Percentiles rank a stretch among this genome's conserved stretches.
Evolutionary conservation across 2,329 filamentous ascomycete species (phyloP).

Genomic region (Clarireedia homoeocarpa): DNA sequence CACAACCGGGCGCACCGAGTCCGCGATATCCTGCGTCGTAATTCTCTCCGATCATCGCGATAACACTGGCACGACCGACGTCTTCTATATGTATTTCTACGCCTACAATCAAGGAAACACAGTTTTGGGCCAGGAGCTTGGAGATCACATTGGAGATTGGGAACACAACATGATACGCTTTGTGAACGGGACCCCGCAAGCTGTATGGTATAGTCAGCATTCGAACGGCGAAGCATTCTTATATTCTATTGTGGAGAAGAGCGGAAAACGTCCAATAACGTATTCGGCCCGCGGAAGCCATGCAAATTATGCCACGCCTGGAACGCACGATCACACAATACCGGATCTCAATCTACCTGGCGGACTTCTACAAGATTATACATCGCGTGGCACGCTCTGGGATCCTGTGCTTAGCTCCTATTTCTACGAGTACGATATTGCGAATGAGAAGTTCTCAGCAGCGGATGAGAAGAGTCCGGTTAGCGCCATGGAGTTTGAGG

Average conservation of each 20-base stretch:
- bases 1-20: conserved; percentile 39
- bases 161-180: conserved; percentile 64
- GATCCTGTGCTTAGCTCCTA: conserved; percentile 50
- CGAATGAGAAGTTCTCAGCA: conserved; percentile 19
- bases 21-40: conserved; percentile 42
- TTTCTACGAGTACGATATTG: conserved; percentile 44
- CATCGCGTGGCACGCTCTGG: conserved; percentile 48
- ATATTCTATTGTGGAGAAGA: conserved; percentile 47
- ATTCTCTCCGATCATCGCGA: conserved; percentile 49
- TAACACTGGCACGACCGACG: conserved; percentile 34
- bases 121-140: conserved; percentile 26
- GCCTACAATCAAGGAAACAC: conserved; percentile 29
- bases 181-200: conserved; percentile 42
- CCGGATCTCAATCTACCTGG: conserved; percentile 49
- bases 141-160: conserved; percentile 55
- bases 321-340: conserved; percentile 55
- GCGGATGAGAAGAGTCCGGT: conserved; percentile 35
- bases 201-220: conserved; percentile 58
- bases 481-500: conserved; percentile 47
- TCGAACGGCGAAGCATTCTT: conserved; percentile 54
- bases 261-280: conserved; percentile 43
- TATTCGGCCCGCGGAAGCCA: conserved; percentile 56
- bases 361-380: conserved; percentile 46
- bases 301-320: conserved; percentile 54
- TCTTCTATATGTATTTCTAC: conserved; percentile 32